Base-by-base conservation (phyloP, 1,284 basidiomycete species). In the Apiotrichum laibachii region DNA sequence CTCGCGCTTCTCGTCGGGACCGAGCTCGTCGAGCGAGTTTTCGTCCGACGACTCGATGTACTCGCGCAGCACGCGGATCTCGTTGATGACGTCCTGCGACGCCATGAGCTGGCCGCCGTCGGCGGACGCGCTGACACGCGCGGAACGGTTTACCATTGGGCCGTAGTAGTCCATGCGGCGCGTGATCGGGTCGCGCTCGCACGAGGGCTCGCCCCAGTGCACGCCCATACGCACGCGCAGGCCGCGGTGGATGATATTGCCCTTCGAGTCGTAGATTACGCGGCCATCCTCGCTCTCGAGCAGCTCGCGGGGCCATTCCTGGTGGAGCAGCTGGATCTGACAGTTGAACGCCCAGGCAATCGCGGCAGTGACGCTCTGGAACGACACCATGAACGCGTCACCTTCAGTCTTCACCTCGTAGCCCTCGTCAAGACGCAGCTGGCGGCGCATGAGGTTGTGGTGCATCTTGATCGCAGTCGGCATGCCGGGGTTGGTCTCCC, bases 321-420 rank as follows among this genome's bases (percentile, higher is more conserved):
- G 86, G n/a, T 87, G 82, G 44, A 98, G 81, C 18, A 99, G 82
- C 67, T 89, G 86, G 45, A 88, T 80, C 78, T 99, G 96, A 42
- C 95, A 91, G 44, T 85, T 87, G 72, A 98, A 83, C 69, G 88
- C 90, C 91, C 92, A 99, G 81, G 93, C 86, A 42, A 99, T 77
- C 0, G 92, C 96, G 0, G 90, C 84, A 5, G 91, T 83, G 10
- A 93, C 86, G 6, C 86, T 90, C 11, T 90, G 89, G 83, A 99
- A 99, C 18, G 93, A 94, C 50, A 95, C 94, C 90, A 99, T 96
- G 82, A 99, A 99, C 0, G 95, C 88, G 72, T 99, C 96, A 40
- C 96, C 96, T 87, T 99, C 96, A 21, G 96, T 99, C 80, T 99
- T 99, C 70, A 98, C 95, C 79, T 99, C 94, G 78, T 98, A 99